Percentiles rank a stretch among this genome's conserved stretches.
Conservation (phyloP, 345 rosid genomes). For the Eutrema japonicum region DNA sequence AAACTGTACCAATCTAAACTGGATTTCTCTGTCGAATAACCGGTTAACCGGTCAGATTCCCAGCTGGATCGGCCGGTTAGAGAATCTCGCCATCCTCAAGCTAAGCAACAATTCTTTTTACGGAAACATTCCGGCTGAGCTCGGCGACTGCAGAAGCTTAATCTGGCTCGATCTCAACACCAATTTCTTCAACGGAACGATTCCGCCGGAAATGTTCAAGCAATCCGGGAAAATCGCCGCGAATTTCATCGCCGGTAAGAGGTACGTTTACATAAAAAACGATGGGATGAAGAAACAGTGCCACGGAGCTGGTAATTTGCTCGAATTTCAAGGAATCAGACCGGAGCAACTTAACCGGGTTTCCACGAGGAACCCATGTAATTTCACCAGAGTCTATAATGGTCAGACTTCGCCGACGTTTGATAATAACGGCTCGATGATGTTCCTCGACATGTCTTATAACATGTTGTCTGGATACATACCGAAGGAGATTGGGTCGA, state of each 20-base stretch:
- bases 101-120: constrained; percentile 85
- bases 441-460: constrained; percentile 87
- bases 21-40: constrained; percentile 94
- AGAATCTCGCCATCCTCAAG: constrained; percentile 81
- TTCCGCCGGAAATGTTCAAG: constrained; percentile 79
- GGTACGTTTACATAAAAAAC: constrained; percentile 75
- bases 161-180: constrained; percentile 95
- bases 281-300: constrained; percentile 72
- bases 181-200: constrained; percentile 67
- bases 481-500: constrained; percentile 81
- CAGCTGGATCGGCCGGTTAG: constrained; percentile 68
- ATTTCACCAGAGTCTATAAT: constrained; percentile 70
- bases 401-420: constrained; percentile 81
- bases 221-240: constrained; percentile 86
- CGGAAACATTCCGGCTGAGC: constrained; percentile 85
- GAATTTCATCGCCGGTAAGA: constrained; percentile 78
- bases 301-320: constrained; percentile 92
- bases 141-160: constrained; percentile 85
- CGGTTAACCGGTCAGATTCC: constrained; percentile 80
- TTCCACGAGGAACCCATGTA: constrained; percentile 81
- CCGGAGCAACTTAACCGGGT: constrained; percentile 57
- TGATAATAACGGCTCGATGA: constrained; percentile 88
- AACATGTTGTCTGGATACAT: constrained; percentile 72
- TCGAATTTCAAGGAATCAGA: constrained; percentile 88
- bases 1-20: constrained; percentile 74